These are phyloP conservation scores for Ophiostoma perfectum DNA, from an alignment of 2,329 filamentous ascomycete genomes.

Conservation along the genomic window DNA sequence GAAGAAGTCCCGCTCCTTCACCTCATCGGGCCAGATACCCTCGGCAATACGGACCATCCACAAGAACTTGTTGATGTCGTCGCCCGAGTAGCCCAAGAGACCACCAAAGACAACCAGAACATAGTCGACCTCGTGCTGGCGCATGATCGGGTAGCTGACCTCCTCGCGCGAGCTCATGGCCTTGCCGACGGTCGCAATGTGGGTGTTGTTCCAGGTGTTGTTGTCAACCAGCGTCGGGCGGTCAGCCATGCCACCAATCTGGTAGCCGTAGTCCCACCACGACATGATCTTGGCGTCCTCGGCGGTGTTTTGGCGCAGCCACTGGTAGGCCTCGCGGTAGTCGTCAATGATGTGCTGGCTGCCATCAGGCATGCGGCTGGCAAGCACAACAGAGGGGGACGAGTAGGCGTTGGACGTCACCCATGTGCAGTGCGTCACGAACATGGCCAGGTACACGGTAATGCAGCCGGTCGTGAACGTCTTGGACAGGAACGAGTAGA, in stretches of 20 bases:
- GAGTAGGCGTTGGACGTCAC: constrained; percentile 99
- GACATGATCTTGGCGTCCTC: constrained; percentile 98
- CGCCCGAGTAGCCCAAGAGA: constrained; percentile 91
- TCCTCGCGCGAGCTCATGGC: constrained; percentile 97
- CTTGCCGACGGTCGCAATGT: constrained; percentile 98
- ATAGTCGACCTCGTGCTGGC: constrained; percentile 97
- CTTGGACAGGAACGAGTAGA: constrained; percentile 79
- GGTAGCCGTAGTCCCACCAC: constrained; percentile 99
- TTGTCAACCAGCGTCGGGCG: constrained; percentile 96
- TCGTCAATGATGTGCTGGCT: constrained; percentile 98
- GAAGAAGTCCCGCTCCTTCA: constrained; percentile 96
- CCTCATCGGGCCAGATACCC: constrained; percentile 99
- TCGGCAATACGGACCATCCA: constrained; percentile 99
- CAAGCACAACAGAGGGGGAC: constrained; percentile 92
- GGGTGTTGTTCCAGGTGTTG: constrained; percentile 99
- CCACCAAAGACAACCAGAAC: constrained; percentile 96
- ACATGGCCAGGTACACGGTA: constrained; percentile 78
- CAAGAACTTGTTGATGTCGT: constrained; percentile 99
- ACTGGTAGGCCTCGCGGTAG: constrained; percentile 98
- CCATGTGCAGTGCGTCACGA: constrained; percentile 98
- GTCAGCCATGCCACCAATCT: constrained; percentile 99
- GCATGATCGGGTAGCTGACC: constrained; percentile 97
- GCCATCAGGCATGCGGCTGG: constrained; percentile 85
- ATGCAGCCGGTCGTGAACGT: constrained; percentile 65
- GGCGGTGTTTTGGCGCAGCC: constrained; percentile 94